These are phyloP conservation scores for Ophiosphaerella korrae DNA, from an alignment of 2,329 filamentous ascomycete genomes.

Conservation along the genomic window DNA sequence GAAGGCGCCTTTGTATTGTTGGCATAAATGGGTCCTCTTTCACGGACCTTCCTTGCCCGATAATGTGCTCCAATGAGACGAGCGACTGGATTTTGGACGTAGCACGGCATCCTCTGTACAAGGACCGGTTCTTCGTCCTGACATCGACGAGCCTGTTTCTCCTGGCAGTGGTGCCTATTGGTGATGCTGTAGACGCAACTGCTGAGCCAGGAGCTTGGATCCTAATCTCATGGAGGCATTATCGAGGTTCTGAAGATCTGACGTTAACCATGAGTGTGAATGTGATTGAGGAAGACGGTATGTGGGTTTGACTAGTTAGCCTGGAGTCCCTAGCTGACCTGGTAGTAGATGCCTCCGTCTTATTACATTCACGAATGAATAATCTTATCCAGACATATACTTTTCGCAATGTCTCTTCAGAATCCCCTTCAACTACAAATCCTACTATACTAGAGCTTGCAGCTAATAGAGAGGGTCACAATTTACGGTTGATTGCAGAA, in stretches of 20 bases:
- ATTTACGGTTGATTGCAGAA: slow-evolving; percentile 25
- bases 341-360: slow-evolving; percentile 30
- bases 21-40: slow-evolving; percentile 35
- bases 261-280: slow-evolving; percentile 50
- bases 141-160: slow-evolving; percentile 60
- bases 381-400: slow-evolving; percentile 36
- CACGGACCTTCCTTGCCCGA: slow-evolving; percentile 26
- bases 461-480: slow-evolving; percentile 7
- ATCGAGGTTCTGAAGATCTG: slow-evolving; percentile 58
- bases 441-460: slow-evolving; percentile 27
- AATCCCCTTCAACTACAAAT: slow-evolving; percentile 28
- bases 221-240: slow-evolving; percentile 59
- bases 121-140: slow-evolving; percentile 62
- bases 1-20: slow-evolving; percentile 46
- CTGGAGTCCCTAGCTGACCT: slow-evolving; percentile 10
- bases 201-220: slow-evolving; percentile 39
- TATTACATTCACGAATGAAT: slow-evolving; percentile 43
- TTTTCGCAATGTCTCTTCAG: slow-evolving; percentile 21
- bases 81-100: slow-evolving; percentile 63
- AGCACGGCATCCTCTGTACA: slow-evolving; percentile 53
- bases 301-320: background rate
- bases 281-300: slow-evolving; percentile 40
- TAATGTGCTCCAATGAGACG: slow-evolving; percentile 31
- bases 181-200: slow-evolving; percentile 24
- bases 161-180: slow-evolving; percentile 50